Conservation (phyloP, 495 filamentous ascomycete genomes). For the Annulohypoxylon maeteangense region DNA sequence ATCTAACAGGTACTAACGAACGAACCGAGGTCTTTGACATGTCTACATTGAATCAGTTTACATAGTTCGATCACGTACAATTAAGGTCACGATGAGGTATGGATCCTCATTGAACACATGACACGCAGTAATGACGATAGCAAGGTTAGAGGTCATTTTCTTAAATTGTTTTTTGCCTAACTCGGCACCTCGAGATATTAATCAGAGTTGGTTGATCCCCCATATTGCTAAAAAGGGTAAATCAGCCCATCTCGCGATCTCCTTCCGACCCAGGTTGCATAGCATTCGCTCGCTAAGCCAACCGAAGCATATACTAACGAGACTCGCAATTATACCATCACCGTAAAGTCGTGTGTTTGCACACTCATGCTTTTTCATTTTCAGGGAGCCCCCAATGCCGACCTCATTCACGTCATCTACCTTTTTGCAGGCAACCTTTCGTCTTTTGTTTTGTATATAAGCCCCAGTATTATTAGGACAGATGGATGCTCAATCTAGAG, state of each 20-base stretch:
- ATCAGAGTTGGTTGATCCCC: not conserved
- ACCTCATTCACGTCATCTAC: slow-evolving; percentile 33
- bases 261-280: slow-evolving; percentile 4
- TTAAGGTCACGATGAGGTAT: not conserved
- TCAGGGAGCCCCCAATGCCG: slow-evolving; percentile 9
- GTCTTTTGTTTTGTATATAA: slow-evolving; percentile 37
- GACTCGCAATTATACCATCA: slow-evolving; percentile 28
- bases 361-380: slow-evolving; percentile 14
- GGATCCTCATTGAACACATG: not conserved
- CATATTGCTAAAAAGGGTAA: not conserved
- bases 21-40: not conserved
- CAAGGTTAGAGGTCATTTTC: not conserved
- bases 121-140: not conserved
- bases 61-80: not conserved
- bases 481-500: slow-evolving; percentile 11
- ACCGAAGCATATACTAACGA: slow-evolving; percentile 32
- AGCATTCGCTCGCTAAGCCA: slow-evolving; percentile 20
- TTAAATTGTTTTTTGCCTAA: slow-evolving; percentile 5
- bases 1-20: not conserved
- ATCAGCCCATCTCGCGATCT: slow-evolving; percentile 7
- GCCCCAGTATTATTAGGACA: slow-evolving; percentile 10
- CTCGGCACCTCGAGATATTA: not conserved
- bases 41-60: not conserved
- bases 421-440: slow-evolving; percentile 19
- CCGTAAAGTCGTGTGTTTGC: slow-evolving; percentile 28